Conservation (phyloP, 192 early-diverging fungal species). For the Rhizophagus sp. region DNA sequence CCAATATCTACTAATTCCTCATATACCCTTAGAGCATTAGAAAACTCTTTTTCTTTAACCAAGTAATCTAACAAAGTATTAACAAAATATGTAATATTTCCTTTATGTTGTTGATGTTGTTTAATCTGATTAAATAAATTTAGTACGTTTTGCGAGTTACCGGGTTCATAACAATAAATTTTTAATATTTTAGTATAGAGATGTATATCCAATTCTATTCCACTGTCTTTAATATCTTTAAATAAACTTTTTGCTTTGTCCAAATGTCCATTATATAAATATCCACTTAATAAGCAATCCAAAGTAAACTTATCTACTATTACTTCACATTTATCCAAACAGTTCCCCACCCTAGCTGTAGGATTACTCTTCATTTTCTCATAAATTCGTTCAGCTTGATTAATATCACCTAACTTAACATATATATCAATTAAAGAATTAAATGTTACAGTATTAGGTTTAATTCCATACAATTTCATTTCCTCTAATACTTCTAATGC, state of each 20-base stretch:
- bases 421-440: conserved; percentile 16
- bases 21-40: background rate
- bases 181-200: background rate
- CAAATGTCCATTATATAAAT: background rate
- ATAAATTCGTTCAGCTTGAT: background rate
- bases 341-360: background rate
- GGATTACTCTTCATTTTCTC: background rate
- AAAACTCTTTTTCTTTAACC: background rate
- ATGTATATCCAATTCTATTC: background rate
- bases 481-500: background rate
- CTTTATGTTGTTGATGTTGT: background rate
- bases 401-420: background rate
- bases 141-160: background rate
- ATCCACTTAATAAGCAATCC: background rate
- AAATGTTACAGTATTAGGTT: background rate
- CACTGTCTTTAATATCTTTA: background rate
- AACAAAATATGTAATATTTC: background rate
- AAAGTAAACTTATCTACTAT: background rate
- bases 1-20: background rate
- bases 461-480: background rate
- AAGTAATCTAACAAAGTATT: background rate
- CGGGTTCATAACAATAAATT: background rate
- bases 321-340: no score
- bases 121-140: background rate
- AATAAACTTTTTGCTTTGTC: background rate